These are phyloP conservation scores for Erodium moschatum DNA, from an alignment of 441 rosid genomes.

Conservation along the genomic window DNA sequence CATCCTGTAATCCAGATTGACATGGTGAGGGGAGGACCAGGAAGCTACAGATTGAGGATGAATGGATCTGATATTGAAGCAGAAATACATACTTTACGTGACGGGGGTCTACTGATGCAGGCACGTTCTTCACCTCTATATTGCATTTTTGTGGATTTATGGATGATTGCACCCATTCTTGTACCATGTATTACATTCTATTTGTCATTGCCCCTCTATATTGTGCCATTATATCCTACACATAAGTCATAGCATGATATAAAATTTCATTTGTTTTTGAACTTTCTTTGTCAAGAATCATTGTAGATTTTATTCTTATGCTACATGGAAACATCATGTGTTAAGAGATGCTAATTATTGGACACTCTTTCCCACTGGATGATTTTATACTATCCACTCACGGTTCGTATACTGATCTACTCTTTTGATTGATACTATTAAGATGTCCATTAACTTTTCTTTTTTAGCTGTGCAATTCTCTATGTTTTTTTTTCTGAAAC, in stretches of 20 bases:
- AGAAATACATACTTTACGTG: conserved; percentile 97
- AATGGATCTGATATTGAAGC: conserved; percentile 87
- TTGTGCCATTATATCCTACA: background rate
- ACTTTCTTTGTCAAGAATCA: background rate
- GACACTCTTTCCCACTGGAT: background rate
- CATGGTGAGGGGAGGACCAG: conserved; percentile 92
- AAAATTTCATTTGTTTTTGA: background rate
- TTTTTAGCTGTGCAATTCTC: no score
- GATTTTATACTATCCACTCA: no score
- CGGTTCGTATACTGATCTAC: background rate
- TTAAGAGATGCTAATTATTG: background rate
- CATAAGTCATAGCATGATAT: background rate
- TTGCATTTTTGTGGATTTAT: conserved; percentile 15
- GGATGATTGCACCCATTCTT: conserved; percentile 12
- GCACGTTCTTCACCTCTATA: conserved; percentile 37
- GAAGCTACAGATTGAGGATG: conserved; percentile 88
- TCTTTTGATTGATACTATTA: background rate
- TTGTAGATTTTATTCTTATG: background rate
- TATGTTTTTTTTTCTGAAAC: background rate
- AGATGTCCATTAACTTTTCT: no score
- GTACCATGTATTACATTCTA: background rate
- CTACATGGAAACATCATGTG: background rate
- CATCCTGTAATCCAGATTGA: conserved; percentile 48
- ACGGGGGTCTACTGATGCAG: conserved; percentile 99
- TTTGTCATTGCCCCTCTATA: background rate